A percentile compares a stretch with the other conserved stretches of the same genome.
These are phyloP conservation scores for Eucalyptus marginata DNA, from an alignment of 345 rosid genomes.

Conservation along the genomic window DNA sequence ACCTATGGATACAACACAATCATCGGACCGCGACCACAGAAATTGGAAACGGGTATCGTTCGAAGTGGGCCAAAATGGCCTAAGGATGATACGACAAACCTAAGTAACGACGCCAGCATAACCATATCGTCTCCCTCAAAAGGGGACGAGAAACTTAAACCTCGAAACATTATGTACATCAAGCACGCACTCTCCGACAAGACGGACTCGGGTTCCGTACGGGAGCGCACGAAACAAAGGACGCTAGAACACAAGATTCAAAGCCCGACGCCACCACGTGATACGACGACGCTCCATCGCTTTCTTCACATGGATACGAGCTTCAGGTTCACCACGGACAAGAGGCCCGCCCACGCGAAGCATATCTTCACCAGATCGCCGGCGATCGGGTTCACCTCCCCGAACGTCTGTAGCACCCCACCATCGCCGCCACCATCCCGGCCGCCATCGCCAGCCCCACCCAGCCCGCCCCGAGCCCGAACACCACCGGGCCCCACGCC, in stretches of 20 bases:
- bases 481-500: slow-evolving; percentile 48
- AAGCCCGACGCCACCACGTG: background rate
- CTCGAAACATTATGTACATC: background rate
- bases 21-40: background rate
- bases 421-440: slow-evolving; percentile 30
- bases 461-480: slow-evolving; percentile 27
- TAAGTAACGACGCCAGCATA: background rate
- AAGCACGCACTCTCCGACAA: background rate
- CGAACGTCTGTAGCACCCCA: slow-evolving; percentile 48
- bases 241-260: background rate
- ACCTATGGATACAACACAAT: background rate
- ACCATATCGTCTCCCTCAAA: background rate
- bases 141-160: background rate
- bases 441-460: slow-evolving; percentile 30
- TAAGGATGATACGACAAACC: background rate
- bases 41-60: background rate
- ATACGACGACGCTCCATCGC: background rate
- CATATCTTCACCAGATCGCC: slow-evolving; percentile 65
- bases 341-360: slow-evolving; percentile 62
- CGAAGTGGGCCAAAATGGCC: background rate
- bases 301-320: slow-evolving; percentile 11
- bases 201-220: background rate
- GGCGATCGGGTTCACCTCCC: slow-evolving; percentile 50
- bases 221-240: background rate
- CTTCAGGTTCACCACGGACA: slow-evolving; percentile 51